Percentiles rank a stretch among this genome's conserved stretches.
phyloP scores from a whole-genome alignment of 768 basidiomycete species.

The Leccinum uliginosum region DNA sequence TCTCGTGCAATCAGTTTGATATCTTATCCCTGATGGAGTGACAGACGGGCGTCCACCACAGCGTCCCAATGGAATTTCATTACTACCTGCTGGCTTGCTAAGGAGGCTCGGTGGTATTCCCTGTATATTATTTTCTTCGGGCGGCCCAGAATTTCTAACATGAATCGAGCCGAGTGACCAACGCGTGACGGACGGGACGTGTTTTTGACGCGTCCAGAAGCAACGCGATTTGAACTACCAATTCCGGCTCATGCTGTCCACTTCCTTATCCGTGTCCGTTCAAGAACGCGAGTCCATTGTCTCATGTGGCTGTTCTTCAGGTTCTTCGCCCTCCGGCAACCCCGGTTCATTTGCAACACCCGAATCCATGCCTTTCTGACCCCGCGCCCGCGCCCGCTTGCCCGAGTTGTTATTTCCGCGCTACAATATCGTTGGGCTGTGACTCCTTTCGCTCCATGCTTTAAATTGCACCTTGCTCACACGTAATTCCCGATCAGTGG shows the following conservation, averaged over 20 bases:
- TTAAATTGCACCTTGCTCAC: conserved; percentile 12
- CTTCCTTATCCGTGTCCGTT: conserved; percentile 18
- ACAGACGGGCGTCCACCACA: background rate
- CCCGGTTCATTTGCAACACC: conserved; percentile 26
- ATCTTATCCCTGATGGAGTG: conserved; percentile 5
- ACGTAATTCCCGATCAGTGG: conserved; percentile 26
- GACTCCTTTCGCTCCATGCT: conserved; percentile 8
- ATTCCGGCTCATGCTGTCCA: conserved; percentile 7
- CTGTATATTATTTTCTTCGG: conserved; percentile 3
- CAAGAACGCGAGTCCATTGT: conserved; percentile 20
- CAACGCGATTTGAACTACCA: conserved; percentile 12
- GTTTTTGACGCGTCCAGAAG: conserved; percentile 20
- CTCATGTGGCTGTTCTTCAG: conserved; percentile 17
- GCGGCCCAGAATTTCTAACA: background rate
- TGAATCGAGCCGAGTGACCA: conserved; percentile 17
- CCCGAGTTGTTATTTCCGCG: conserved; percentile 24
- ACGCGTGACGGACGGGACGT: conserved; percentile 25
- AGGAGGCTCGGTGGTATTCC: conserved; percentile 14
- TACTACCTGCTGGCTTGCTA: background rate
- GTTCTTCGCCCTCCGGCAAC: conserved; percentile 19
- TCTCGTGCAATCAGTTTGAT: conserved; percentile 4
- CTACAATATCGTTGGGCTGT: conserved; percentile 10
- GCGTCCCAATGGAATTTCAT: conserved; percentile 14
- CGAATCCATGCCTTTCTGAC: conserved; percentile 18
- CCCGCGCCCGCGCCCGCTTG: conserved; percentile 14